phyloP scores from a whole-genome alignment of 352 stramenopile genomes.

The Pythium oligandrum region DNA sequence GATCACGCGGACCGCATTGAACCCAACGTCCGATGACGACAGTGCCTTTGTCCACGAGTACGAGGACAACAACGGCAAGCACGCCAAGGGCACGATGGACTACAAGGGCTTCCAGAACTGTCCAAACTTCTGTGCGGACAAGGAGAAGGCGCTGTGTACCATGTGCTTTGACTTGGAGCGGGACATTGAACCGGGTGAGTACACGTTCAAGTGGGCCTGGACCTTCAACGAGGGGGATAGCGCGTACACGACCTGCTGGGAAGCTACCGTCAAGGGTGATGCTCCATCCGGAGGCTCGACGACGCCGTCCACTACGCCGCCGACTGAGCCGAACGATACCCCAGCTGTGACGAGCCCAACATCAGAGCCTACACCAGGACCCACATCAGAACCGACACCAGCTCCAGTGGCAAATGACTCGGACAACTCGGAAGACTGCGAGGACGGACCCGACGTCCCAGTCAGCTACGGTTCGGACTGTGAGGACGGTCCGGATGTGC shows the following conservation, averaged over 20 bases:
- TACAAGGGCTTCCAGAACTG: slow-evolving; percentile 42
- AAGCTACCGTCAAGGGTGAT: slow-evolving; percentile 8
- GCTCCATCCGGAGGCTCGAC: too few relatives aligned
- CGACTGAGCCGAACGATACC: background rate
- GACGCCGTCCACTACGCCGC: background rate
- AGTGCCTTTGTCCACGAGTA: slow-evolving; percentile 10
- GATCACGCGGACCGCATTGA: slow-evolving; percentile 19
- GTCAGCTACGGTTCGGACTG: background rate
- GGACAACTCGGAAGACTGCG: background rate
- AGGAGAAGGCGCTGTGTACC: slow-evolving; percentile 27
- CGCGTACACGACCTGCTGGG: slow-evolving; percentile 31
- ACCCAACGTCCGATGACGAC: slow-evolving; percentile 13
- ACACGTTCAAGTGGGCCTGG: slow-evolving; percentile 37
- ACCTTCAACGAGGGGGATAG: slow-evolving; percentile 25
- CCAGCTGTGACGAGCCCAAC: background rate
- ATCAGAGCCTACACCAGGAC: too few relatives aligned
- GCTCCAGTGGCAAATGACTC: too few relatives aligned
- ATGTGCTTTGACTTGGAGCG: slow-evolving; percentile 39
- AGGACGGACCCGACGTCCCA: background rate
- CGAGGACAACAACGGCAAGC: slow-evolving; percentile 20
- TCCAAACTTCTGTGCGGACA: slow-evolving; percentile 32
- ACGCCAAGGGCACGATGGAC: slow-evolving; percentile 24
- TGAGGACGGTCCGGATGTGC: background rate
- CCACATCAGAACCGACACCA: too few relatives aligned
- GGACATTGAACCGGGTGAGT: slow-evolving; percentile 27